Conservation (phyloP, 2,329 filamentous ascomycete genomes). For the Penicillium sclerotigenum region DNA sequence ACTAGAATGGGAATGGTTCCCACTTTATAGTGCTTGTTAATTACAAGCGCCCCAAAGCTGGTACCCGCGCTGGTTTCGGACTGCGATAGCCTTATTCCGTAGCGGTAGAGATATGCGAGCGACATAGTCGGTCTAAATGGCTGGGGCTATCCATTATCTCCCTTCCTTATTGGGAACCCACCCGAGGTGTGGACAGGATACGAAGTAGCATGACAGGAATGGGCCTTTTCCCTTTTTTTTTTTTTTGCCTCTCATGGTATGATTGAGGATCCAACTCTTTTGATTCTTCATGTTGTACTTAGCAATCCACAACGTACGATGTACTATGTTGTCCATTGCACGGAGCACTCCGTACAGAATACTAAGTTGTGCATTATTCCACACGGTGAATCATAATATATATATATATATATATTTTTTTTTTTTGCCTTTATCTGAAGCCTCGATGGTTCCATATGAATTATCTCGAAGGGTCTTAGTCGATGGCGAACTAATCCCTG, state of each 20-base stretch:
- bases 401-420: background rate
- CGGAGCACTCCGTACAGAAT: background rate
- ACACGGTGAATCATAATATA: background rate
- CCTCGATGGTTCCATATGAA: conserved; percentile 12
- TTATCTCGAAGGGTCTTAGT: background rate
- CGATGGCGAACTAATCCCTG: background rate
- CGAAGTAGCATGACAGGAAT: background rate
- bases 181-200: background rate
- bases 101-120: background rate
- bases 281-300: background rate
- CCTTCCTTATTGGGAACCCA: no score
- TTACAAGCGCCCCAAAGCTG: background rate
- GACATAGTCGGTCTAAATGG: background rate
- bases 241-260: background rate
- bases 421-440: conserved; percentile 2
- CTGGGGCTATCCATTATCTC: background rate
- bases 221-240: background rate
- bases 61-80: conserved; percentile 1
- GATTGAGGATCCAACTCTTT: background rate
- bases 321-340: background rate
- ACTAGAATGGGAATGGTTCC: background rate
- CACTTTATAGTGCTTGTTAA: background rate
- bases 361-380: background rate
- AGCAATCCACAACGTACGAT: background rate
- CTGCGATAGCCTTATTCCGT: background rate